These are phyloP conservation scores for Stemphylium beticola DNA, from an alignment of 2,329 filamentous ascomycete species.

Conservation along the genomic window DNA sequence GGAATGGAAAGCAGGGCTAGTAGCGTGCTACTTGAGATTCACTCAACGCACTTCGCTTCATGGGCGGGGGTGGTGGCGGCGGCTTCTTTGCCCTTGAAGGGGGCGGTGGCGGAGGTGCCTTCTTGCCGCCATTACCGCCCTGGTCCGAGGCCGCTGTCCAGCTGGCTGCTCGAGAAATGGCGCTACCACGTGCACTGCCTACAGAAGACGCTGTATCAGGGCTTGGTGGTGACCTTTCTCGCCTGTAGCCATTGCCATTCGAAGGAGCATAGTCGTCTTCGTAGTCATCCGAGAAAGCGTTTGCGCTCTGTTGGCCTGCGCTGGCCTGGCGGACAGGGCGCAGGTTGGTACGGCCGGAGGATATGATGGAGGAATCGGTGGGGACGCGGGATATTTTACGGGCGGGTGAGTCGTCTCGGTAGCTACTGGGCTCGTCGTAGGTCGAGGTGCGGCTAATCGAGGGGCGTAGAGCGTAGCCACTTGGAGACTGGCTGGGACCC, in stretches of 20 bases:
- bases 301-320: conserved; percentile 38
- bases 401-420: conserved; percentile 60
- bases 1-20: conserved; percentile 20
- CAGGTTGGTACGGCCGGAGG: conserved; percentile 56
- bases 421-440: conserved; percentile 62
- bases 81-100: conserved; percentile 70
- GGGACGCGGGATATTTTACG: conserved; percentile 59
- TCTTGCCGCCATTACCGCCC: conserved; percentile 50
- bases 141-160: conserved; percentile 48
- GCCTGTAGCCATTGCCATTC: conserved; percentile 37
- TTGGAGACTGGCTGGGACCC: conserved; percentile 40
- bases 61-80: conserved; percentile 67
- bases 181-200: conserved; percentile 53
- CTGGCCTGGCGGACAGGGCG: conserved; percentile 49
- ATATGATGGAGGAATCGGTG: conserved; percentile 61
- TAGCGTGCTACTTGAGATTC: conserved; percentile 46
- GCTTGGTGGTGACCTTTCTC: conserved; percentile 58
- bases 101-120: conserved; percentile 63
- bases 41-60: conserved; percentile 64
- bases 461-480: conserved; percentile 53
- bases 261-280: conserved; percentile 41
- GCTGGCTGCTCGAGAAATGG: conserved; percentile 59
- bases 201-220: conserved; percentile 54
- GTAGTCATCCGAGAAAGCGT: conserved; percentile 46
- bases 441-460: conserved; percentile 60